Conservation (phyloP, 371 early-diverging fungal species). For the Lichtheimia ornata region DNA sequence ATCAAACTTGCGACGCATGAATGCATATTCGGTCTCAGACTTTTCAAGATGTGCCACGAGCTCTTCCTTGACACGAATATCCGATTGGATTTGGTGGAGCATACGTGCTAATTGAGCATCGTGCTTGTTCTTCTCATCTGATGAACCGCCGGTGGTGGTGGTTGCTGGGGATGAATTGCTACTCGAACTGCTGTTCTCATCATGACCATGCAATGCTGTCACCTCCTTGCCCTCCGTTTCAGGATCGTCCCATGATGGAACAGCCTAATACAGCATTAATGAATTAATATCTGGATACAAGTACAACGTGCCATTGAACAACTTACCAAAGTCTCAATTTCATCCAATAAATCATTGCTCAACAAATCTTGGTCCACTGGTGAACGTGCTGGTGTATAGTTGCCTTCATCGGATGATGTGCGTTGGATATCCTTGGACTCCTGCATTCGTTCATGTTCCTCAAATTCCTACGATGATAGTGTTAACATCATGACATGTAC, state of each 20-base stretch:
- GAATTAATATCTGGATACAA: neutral
- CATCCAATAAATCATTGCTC: slow-evolving; percentile 27
- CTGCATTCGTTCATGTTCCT: slow-evolving; percentile 35
- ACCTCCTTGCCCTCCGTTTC: slow-evolving; percentile 4
- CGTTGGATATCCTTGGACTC: slow-evolving; percentile 25
- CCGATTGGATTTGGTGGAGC: slow-evolving; percentile 70
- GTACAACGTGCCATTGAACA: neutral
- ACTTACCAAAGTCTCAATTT: slow-evolving; percentile 36
- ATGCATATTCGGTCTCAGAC: slow-evolving; percentile 56
- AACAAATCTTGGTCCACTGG: slow-evolving; percentile 20
- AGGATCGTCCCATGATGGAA: slow-evolving; percentile 33
- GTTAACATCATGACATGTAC: neutral
- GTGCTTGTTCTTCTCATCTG: slow-evolving; percentile 13
- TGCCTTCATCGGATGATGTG: slow-evolving; percentile 37
- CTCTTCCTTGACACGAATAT: slow-evolving; percentile 70
- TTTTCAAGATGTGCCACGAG: slow-evolving; percentile 60
- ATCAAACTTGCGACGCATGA: slow-evolving; percentile 74
- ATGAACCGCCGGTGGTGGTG: neutral
- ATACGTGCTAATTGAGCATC: slow-evolving; percentile 44
- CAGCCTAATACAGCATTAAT: slow-evolving; percentile 18
- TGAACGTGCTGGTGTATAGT: slow-evolving; percentile 29
- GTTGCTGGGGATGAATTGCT: slow-evolving; percentile 4
- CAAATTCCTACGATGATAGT: slow-evolving; percentile 29
- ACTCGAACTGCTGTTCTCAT: slow-evolving; percentile 1
- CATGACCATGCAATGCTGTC: neutral